Evolutionary conservation across 2,329 filamentous ascomycete genomes (phyloP), one percentile per base, ranked within the genome.

Genomic region (Fusarium papillatum): DNA sequence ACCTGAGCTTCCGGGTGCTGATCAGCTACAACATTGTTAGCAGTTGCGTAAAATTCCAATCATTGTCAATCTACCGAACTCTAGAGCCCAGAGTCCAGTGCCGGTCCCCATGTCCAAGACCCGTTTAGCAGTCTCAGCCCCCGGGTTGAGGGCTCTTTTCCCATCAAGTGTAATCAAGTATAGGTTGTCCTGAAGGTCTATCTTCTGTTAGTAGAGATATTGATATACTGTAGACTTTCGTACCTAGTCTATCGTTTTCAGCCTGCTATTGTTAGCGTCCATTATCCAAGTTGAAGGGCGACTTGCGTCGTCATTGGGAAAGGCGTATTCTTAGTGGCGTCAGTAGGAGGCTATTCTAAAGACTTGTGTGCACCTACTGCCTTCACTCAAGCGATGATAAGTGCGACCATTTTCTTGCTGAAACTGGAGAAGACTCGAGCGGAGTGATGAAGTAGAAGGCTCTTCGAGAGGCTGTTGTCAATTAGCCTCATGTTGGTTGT

Each of bases 281-380:
- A 34, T 34, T 34, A 34, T 34, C 31, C 31, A 34, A 34, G 31
- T 34, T 34, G 31, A 34, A 34, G 31, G 38, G 16, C 38, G 5
- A 17, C 72, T 60, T 50, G 71, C 72, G 46, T 74, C 71, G n/a
- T 74, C 72, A n/a, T 74, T 74, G 3, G 72, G 72, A 16, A 60
- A 74, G 10, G 71, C 71, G 48, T 74, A 74, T 62, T 74, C 72
- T 74, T 31, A 0, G 3, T 1, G 0, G 1, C 0, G 2, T 74
- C 10, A 71, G 67, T 7, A 5, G n/a, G 0, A 0, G 16, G 8
- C 7, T 7, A 1, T 13, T 19, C 7, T 29, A 17, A 19, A 26
- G 14, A 6, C 7, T 2, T 1, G 8, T 3, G 0, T 5, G 31
- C 31, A 10, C 72, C 61, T 2, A 74, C 72, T 74, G 16, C 72